phyloP scores from a whole-genome alignment of 768 basidiomycete genomes.

The Tylopilus sp. region DNA sequence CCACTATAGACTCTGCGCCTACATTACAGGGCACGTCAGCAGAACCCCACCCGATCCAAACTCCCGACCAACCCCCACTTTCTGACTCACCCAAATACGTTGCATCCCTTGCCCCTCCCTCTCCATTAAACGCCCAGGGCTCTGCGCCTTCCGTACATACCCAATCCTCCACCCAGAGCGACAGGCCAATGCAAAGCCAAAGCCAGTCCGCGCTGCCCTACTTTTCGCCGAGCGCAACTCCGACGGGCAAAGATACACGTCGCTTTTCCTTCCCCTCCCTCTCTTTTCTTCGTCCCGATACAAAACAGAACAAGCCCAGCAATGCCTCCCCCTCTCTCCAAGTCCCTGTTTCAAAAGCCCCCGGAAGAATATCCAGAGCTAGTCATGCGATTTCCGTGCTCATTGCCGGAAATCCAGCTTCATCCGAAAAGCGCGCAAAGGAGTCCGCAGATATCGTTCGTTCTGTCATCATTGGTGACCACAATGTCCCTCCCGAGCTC shows the following conservation, averaged over 20 bases:
- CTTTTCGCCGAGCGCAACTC: slow-evolving; percentile 7
- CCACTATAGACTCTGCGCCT: slow-evolving; percentile 22
- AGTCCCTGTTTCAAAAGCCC: slow-evolving; percentile 36
- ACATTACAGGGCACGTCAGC: slow-evolving; percentile 19
- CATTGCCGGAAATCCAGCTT: slow-evolving; percentile 29
- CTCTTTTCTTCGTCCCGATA: slow-evolving; percentile 37
- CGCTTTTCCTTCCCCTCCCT: slow-evolving; percentile 51
- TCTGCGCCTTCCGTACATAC: slow-evolving; percentile 9
- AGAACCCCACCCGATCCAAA: not conserved
- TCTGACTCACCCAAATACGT: slow-evolving; percentile 19
- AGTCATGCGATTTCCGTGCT: slow-evolving; percentile 31
- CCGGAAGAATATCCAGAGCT: slow-evolving; percentile 39
- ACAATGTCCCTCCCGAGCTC: slow-evolving; percentile 26
- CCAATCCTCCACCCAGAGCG: slow-evolving; percentile 16
- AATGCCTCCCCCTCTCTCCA: slow-evolving; percentile 7
- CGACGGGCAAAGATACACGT: slow-evolving; percentile 27
- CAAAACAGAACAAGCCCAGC: slow-evolving; percentile 26
- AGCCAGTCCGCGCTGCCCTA: slow-evolving; percentile 29
- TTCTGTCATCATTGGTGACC: slow-evolving; percentile 63
- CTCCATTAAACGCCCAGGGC: slow-evolving; percentile 2
- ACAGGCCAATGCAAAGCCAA: slow-evolving; percentile 20
- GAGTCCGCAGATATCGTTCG: slow-evolving; percentile 62
- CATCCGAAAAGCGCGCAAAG: slow-evolving; percentile 57
- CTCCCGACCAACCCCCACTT: slow-evolving; percentile 9
- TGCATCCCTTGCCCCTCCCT: slow-evolving; percentile 20